phyloP scores from a whole-genome alignment of 1,284 basidiomycete species.

The Microbotryum silenes-acaulis region DNA sequence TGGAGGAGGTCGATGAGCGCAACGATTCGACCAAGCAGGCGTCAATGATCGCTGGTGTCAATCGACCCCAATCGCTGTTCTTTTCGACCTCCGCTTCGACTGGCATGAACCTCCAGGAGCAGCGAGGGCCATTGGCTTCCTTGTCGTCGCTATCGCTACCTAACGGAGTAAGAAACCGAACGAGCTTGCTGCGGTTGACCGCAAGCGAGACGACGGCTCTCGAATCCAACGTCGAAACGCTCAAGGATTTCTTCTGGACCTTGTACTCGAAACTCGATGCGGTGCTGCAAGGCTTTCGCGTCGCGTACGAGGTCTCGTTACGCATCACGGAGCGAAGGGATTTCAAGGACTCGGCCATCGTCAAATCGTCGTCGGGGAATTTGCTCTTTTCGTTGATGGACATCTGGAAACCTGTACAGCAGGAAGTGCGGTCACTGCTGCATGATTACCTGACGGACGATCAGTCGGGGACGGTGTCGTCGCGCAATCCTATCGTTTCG shows the following conservation, averaged over 20 bases:
- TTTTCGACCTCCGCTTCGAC: not conserved
- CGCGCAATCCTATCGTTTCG: constrained; percentile 78
- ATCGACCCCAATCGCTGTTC: constrained; percentile 6
- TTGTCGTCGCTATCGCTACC: constrained; percentile 9
- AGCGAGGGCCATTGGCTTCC: constrained; percentile 12
- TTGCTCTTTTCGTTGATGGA: constrained; percentile 67
- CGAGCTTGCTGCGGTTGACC: constrained; percentile 54
- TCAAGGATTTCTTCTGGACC: constrained; percentile 95
- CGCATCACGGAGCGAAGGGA: constrained; percentile 81
- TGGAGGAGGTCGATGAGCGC: constrained; percentile 85
- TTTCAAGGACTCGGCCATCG: constrained; percentile 72
- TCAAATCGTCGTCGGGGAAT: constrained; percentile 55
- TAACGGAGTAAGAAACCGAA: constrained; percentile 11
- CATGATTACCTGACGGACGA: constrained; percentile 88
- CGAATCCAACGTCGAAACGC: constrained; percentile 68
- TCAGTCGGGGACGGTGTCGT: constrained; percentile 63
- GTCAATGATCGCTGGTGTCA: not conserved
- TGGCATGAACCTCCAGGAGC: not conserved
- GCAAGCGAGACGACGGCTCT: constrained; percentile 62
- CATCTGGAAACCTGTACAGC: constrained; percentile 84
- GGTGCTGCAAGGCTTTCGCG: constrained; percentile 83
- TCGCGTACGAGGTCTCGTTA: constrained; percentile 82
- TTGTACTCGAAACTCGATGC: constrained; percentile 93
- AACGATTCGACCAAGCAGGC: constrained; percentile 26
- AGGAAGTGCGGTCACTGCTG: constrained; percentile 71